phyloP scores from a whole-genome alignment of 768 basidiomycete species.

The Tricholoma saponaceum region DNA sequence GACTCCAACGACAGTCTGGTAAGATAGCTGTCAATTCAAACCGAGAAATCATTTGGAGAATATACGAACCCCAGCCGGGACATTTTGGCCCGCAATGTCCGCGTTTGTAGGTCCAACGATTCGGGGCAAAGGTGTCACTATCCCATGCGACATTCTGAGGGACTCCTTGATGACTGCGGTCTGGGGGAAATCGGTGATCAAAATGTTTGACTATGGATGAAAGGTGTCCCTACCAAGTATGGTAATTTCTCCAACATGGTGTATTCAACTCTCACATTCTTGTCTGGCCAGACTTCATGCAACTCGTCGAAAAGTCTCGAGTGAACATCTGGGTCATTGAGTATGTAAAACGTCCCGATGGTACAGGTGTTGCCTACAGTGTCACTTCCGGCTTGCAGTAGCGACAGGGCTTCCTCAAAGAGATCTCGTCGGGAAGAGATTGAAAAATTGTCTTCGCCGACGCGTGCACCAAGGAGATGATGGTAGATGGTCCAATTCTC shows the following conservation, averaged over 20 bases:
- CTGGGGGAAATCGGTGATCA: conserved; percentile 19
- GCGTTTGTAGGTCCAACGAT: conserved; percentile 33
- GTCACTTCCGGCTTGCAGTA: conserved; percentile 36
- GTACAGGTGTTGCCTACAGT: conserved; percentile 35
- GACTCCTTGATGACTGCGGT: conserved; percentile 46
- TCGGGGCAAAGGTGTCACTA: conserved; percentile 38
- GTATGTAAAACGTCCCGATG: conserved; percentile 33
- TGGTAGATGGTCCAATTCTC: conserved; percentile 17
- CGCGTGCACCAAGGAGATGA: conserved; percentile 16
- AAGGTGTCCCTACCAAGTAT: conserved; percentile 31
- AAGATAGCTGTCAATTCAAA: background rate
- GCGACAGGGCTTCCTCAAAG: conserved; percentile 31
- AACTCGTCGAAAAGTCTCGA: conserved; percentile 30
- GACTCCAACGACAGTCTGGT: conserved; percentile 38
- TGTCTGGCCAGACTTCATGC: conserved; percentile 29
- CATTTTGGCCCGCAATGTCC: conserved; percentile 26
- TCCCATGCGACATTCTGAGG: conserved; percentile 38
- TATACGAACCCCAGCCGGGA: conserved; percentile 35
- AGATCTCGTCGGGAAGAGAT: conserved; percentile 11
- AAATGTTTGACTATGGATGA: background rate
- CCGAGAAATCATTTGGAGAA: background rate
- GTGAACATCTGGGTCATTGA: conserved; percentile 24
- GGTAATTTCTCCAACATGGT: conserved; percentile 34
- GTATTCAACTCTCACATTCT: conserved; percentile 20
- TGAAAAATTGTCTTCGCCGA: background rate